These are phyloP conservation scores for Trichoderma hamatum DNA, from an alignment of 2,329 filamentous ascomycete species.

Conservation along the genomic window DNA sequence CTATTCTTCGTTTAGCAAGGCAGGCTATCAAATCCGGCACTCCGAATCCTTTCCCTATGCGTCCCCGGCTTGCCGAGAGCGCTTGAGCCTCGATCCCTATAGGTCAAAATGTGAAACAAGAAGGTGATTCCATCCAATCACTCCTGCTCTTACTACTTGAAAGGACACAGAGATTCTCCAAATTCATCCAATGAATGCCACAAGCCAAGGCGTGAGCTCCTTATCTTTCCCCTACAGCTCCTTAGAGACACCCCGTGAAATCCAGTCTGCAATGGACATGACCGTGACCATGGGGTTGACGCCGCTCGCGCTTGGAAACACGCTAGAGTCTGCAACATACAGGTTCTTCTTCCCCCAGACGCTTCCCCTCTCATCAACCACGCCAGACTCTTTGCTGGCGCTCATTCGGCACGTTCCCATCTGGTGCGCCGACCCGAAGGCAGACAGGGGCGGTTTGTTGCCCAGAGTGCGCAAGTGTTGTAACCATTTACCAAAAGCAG, in stretches of 20 bases:
- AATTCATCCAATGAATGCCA: neutral
- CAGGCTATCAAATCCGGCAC: conserved; percentile 19
- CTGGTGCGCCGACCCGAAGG: conserved; percentile 75
- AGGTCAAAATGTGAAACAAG: conserved; percentile 21
- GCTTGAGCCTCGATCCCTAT: conserved; percentile 23
- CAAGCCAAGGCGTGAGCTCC: neutral
- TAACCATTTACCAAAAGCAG: conserved; percentile 65
- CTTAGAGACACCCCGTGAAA: conserved; percentile 59
- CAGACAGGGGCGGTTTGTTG: conserved; percentile 53
- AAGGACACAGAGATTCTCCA: neutral
- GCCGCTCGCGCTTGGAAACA: conserved; percentile 75
- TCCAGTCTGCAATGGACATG: conserved; percentile 71
- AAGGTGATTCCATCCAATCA: conserved; percentile 7
- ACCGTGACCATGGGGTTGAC: conserved; percentile 82
- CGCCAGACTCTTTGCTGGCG: conserved; percentile 52
- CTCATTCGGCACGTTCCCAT: conserved; percentile 81
- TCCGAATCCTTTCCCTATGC: conserved; percentile 11
- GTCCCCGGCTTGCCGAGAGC: conserved; percentile 11
- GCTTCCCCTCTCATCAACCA: conserved; percentile 59
- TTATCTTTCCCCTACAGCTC: conserved; percentile 39
- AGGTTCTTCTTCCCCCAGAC: conserved; percentile 69
- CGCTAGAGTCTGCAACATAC: conserved; percentile 74
- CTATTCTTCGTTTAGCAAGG: conserved; percentile 13
- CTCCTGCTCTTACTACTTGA: neutral
- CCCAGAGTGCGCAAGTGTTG: conserved; percentile 51